These are phyloP conservation scores for Trichaptum fuscoviolaceum DNA, from an alignment of 768 basidiomycete species.

Conservation along the genomic window DNA sequence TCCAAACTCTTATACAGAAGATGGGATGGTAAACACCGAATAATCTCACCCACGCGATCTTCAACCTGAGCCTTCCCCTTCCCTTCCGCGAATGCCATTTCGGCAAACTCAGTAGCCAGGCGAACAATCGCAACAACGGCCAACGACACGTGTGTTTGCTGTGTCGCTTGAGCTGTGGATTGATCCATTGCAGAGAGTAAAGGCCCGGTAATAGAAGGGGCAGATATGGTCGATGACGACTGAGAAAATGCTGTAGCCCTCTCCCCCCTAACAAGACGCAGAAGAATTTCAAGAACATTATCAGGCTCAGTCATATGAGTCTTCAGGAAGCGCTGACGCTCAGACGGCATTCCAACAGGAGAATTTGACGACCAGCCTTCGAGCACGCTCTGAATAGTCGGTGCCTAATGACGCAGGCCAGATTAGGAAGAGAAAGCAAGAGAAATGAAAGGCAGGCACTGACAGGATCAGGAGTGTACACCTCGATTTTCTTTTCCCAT, in stretches of 20 bases:
- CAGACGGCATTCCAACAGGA: constrained; percentile 62
- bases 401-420: constrained; percentile 49
- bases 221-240: constrained; percentile 44
- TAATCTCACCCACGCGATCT: constrained; percentile 79
- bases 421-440: neutral
- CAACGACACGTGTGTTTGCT: constrained; percentile 92
- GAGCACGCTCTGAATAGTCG: constrained; percentile 86
- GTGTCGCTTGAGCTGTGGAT: constrained; percentile 75
- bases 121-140: constrained; percentile 90
- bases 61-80: constrained; percentile 70
- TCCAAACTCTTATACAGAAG: constrained; percentile 89
- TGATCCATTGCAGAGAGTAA: constrained; percentile 63
- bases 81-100: constrained; percentile 54
- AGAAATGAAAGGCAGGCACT: constrained; percentile 25
- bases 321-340: constrained; percentile 84
- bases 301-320: constrained; percentile 83
- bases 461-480: constrained; percentile 94
- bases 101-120: constrained; percentile 77
- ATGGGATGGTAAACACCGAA: constrained; percentile 82
- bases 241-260: constrained; percentile 69
- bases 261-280: constrained; percentile 89
- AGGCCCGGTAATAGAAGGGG: constrained; percentile 62
- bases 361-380: constrained; percentile 90
- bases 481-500: constrained; percentile 92
- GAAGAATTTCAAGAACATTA: constrained; percentile 87